Percentiles rank a stretch among this genome's conserved stretches.
Evolutionary conservation across 768 basidiomycete species (phyloP).

Genomic region (Boletus sp.): DNA sequence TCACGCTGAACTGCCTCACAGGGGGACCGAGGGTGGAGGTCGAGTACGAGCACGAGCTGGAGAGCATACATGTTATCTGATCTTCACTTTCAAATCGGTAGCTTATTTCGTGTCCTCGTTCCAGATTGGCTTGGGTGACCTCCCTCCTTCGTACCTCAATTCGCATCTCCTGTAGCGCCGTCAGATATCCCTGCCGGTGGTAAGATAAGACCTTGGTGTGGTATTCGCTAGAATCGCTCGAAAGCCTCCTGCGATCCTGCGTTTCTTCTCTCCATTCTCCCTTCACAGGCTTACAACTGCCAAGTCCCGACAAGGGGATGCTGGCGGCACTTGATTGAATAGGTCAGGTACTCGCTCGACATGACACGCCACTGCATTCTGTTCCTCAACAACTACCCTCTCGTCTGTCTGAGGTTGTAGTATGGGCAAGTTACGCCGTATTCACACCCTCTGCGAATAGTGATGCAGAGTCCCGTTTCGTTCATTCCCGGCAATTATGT

Average conservation of each 20-base stretch:
- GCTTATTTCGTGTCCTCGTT: constrained; percentile 3
- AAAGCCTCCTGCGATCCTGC: background rate
- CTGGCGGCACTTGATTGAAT: too few relatives aligned
- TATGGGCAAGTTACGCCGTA: background rate
- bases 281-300: background rate
- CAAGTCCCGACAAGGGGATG: background rate
- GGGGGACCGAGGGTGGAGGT: constrained; percentile 86
- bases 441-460: background rate
- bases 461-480: background rate
- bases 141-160: background rate
- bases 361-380: too few relatives aligned
- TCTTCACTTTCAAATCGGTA: constrained; percentile 57
- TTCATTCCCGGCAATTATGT: background rate
- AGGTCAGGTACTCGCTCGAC: background rate
- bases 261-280: background rate
- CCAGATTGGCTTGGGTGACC: background rate
- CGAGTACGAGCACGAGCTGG: constrained; percentile 95
- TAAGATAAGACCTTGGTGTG: background rate
- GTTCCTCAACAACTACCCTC: background rate
- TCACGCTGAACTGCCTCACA: constrained; percentile 29
- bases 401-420: background rate
- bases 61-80: constrained; percentile 56
- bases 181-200: background rate
- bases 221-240: background rate
- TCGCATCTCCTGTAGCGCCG: too few relatives aligned